phyloP scores from a whole-genome alignment of 371 early-diverging fungal species.

The Rhizopus microsporus region DNA sequence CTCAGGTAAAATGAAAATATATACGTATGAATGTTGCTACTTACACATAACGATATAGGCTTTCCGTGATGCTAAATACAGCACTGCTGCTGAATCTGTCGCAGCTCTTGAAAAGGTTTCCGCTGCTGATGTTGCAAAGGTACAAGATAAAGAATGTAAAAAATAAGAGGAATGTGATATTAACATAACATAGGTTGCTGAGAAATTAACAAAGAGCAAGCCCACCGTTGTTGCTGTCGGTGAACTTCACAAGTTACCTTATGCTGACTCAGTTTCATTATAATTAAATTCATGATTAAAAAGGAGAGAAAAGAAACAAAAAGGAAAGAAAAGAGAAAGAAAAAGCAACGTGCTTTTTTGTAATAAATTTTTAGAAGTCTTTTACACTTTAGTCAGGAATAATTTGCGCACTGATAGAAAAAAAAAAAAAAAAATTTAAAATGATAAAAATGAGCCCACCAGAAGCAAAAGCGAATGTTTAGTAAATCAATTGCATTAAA shows the following conservation, averaged over 20 bases:
- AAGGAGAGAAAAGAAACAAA: not conserved
- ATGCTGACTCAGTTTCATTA: slow-evolving; percentile 78
- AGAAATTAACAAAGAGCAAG: slow-evolving; percentile 70
- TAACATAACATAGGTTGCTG: slow-evolving; percentile 52
- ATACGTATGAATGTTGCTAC: not conserved
- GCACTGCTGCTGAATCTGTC: slow-evolving; percentile 51
- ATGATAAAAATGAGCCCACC: too few relatives aligned
- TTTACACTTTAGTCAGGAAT: too few relatives aligned
- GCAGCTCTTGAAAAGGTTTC: slow-evolving; percentile 64
- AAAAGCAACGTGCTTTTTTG: too few relatives aligned
- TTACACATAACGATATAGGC: slow-evolving; percentile 36
- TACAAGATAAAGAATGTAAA: slow-evolving; percentile 24
- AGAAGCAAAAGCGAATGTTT: too few relatives aligned
- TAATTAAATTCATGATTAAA: slow-evolving; percentile 25
- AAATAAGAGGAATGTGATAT: not conserved
- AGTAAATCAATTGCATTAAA: too few relatives aligned
- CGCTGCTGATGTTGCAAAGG: slow-evolving; percentile 64
- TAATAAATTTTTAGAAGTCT: too few relatives aligned
- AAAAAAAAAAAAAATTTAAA: too few relatives aligned
- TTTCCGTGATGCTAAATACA: slow-evolving; percentile 48
- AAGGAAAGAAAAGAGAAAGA: too few relatives aligned
- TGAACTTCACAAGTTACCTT: slow-evolving; percentile 77
- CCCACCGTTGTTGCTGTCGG: slow-evolving; percentile 83
- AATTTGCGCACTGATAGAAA: too few relatives aligned
- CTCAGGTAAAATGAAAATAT: slow-evolving; percentile 33